Base-by-base conservation (phyloP, 768 basidiomycete genomes). In the Peribolospora baueri region DNA sequence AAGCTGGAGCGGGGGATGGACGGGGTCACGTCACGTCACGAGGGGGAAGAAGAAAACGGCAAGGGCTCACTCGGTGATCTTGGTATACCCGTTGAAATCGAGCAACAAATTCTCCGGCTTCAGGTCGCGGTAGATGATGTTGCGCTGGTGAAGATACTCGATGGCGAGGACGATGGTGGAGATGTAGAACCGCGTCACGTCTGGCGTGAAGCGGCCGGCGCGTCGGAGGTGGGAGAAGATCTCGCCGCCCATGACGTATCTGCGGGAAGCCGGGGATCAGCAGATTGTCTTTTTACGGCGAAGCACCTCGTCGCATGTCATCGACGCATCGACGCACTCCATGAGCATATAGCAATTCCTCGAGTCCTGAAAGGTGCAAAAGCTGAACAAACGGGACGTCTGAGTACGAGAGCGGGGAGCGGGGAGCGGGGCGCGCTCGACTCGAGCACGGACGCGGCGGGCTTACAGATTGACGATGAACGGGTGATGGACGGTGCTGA, bases 71-170 rank as follows among this genome's bases (percentile, higher is more conserved):
- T 98, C 93, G 25, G 90, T 91, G 57, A 97, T 77, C 42, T 86
- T 83, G 59, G 91, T 75, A 65, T 97, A 95, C 5, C 93, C 93
- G 38, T 54, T 77, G 25, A 83, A 78, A 65, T 93, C 93, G 53
- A 98, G 73, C 45, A 98, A 76, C n/a, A 98, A 77, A 64, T 98
- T 98, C 68, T 98, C 93, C 11, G 93, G 93, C 68, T 98, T 97
- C 61, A 98, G 76, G 68, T 97, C 91, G 48, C 91, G 85, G 68
- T 97, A 97, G 63, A 97, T 86, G 68, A 98, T 91, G 71, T 95
- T 88, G 70, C 83, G 85, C 10, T 81, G 81, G 67, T 97, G 93
- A 5, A 97, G 73, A 61, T 91, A 90, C 70, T 84, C 85, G 62
- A 97, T 74, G 42, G 90, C 93, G 57, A 97, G 78, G 63, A 93